Percentiles rank a stretch among this genome's conserved stretches.
Conservation (phyloP, 768 basidiomycete genomes). For the Tylopilus sp. region DNA sequence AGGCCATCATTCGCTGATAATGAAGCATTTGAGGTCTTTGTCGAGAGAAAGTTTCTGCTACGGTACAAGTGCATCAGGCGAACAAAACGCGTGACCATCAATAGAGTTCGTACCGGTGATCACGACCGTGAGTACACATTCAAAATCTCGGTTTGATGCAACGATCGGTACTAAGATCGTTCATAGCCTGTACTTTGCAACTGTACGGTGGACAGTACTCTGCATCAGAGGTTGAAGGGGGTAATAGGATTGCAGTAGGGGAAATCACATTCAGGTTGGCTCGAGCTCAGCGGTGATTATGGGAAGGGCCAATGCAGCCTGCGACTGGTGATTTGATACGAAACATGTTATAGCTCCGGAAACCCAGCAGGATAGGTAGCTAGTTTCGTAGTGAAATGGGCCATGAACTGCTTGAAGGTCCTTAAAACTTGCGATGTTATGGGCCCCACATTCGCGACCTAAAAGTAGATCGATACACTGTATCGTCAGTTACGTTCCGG, state of each 20-base stretch:
- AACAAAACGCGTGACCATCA: conserved; percentile 1
- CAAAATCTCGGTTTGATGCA: not conserved
- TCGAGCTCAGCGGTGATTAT: not conserved
- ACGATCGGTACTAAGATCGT: not conserved
- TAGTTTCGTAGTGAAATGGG: too few relatives aligned
- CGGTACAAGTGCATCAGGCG: conserved; percentile 11
- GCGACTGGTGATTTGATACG: not conserved
- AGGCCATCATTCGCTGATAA: conserved; percentile 6
- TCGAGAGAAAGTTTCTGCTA: conserved; percentile 11
- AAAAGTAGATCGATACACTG: not conserved
- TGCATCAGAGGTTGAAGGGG: not conserved
- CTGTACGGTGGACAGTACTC: conserved; percentile 3
- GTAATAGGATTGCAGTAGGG: conserved; percentile 1
- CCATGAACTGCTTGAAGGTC: too few relatives aligned
- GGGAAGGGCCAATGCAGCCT: not conserved
- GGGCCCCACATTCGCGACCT: not conserved
- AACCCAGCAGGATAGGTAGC: too few relatives aligned
- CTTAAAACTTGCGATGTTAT: not conserved
- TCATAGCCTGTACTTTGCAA: not conserved
- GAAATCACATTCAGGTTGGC: conserved; percentile 4
- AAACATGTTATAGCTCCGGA: not conserved
- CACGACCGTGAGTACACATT: not conserved
- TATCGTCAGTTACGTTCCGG: not conserved
- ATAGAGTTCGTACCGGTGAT: not conserved
- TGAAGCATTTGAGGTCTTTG: conserved; percentile 3